phyloP scores from a whole-genome alignment of 805 yeast species.

The Yamadazyma takamatsuzukensis region DNA sequence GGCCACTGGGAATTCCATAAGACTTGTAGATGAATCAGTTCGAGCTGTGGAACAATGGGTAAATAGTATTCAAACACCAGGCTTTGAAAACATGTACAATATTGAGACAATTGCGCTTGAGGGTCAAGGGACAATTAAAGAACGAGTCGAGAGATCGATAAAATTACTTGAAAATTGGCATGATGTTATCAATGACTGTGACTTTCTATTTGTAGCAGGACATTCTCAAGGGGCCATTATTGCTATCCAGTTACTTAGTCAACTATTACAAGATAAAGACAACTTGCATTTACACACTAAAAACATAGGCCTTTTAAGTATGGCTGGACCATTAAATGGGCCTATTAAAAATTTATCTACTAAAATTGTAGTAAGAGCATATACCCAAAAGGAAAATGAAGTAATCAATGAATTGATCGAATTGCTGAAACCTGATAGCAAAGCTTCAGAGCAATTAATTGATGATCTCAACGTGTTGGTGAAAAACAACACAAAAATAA shows the following conservation, averaged over 20 bases:
- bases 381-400: conserved; percentile 31
- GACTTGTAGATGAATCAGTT: conserved; percentile 25
- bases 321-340: conserved; percentile 34
- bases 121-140: conserved; percentile 34
- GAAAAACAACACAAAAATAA: conserved; percentile 28
- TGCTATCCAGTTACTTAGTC: conserved; percentile 25
- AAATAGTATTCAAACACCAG: conserved; percentile 6
- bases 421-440: conserved; percentile 20
- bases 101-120: conserved; percentile 38
- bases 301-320: conserved; percentile 30
- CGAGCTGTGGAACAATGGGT: conserved; percentile 28
- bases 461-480: conserved; percentile 19
- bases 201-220: conserved; percentile 29
- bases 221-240: conserved; percentile 34
- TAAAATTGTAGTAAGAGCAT: conserved; percentile 38
- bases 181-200: conserved; percentile 22
- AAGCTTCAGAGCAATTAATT: conserved; percentile 15
- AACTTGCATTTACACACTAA: conserved; percentile 9
- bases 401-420: conserved; percentile 35
- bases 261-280: conserved; percentile 12
- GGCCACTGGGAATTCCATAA: conserved; percentile 32
- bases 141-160: conserved; percentile 23
- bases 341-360: conserved; percentile 28
- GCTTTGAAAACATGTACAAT: conserved; percentile 14
- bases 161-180: conserved; percentile 32